phyloP scores from a whole-genome alignment of 352 stramenopile species.

The Globisporangium iwayamae region DNA sequence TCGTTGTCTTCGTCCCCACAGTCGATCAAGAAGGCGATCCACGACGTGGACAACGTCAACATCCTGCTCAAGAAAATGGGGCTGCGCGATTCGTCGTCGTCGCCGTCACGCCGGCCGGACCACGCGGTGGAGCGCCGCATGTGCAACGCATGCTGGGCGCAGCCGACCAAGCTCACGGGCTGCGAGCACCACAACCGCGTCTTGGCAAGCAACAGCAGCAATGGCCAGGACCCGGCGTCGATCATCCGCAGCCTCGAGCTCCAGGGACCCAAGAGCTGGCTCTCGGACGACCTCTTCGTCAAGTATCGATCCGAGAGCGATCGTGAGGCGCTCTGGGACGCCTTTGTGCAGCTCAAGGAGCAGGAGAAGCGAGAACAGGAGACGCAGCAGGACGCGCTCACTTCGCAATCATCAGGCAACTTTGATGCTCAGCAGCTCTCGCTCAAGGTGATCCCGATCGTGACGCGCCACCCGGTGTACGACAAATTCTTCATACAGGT shows the following conservation, averaged over 20 bases:
- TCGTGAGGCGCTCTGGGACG: conserved; percentile 56
- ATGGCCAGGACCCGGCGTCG: conserved; percentile 3
- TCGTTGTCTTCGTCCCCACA: conserved; percentile 15
- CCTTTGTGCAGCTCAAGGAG: conserved; percentile 42
- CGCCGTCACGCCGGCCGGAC: conserved; percentile 39
- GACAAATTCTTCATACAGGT: conserved; percentile 55
- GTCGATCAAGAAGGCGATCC: conserved; percentile 54
- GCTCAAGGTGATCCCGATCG: conserved; percentile 42
- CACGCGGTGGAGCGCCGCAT: conserved; percentile 75
- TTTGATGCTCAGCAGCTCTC: conserved; percentile 9
- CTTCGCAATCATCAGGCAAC: conserved; percentile 8
- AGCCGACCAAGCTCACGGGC: conserved; percentile 49
- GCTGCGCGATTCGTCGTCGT: conserved; percentile 32
- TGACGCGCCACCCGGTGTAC: conserved; percentile 68
- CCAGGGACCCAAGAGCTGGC: conserved; percentile 76
- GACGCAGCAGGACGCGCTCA: conserved; percentile 4
- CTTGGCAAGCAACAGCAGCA: conserved; percentile 23
- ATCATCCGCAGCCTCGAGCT: conserved; percentile 35
- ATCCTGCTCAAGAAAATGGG: conserved; percentile 69
- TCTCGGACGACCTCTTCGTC: conserved; percentile 72
- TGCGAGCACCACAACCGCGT: conserved; percentile 60
- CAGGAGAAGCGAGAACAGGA: conserved; percentile 24
- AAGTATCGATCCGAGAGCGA: conserved; percentile 79
- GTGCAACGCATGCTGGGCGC: conserved; percentile 78
- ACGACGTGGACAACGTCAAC: conserved; percentile 71